Conservation (phyloP, 768 basidiomycete genomes). For the Termitomyces sp. region DNA sequence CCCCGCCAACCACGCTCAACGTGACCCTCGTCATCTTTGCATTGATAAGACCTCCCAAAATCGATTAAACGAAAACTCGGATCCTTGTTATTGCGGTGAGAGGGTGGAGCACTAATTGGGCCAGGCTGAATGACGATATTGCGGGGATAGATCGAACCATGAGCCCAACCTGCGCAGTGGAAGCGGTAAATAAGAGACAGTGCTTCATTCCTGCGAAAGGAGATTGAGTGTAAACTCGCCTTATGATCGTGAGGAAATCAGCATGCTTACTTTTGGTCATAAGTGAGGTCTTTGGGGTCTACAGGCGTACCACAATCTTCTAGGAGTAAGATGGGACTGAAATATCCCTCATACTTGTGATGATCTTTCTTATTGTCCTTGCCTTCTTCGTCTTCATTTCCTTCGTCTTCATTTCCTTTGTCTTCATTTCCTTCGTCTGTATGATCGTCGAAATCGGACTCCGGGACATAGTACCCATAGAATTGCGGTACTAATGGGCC, state of each 20-base stretch:
- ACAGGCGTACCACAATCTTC: constrained; percentile 35
- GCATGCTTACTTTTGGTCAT: constrained; percentile 31
- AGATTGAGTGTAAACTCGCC: background rate
- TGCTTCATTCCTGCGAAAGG: constrained; percentile 29
- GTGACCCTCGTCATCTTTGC: background rate
- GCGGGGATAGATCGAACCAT: constrained; percentile 28
- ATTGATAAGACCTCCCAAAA: constrained; percentile 23
- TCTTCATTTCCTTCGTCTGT: constrained; percentile 2
- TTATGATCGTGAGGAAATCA: background rate
- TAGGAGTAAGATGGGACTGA: constrained; percentile 36
- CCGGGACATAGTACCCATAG: constrained; percentile 51
- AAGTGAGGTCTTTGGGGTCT: constrained; percentile 15
- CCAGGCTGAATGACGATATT: constrained; percentile 34
- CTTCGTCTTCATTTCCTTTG: background rate
- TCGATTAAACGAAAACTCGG: constrained; percentile 36
- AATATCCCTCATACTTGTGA: constrained; percentile 13
- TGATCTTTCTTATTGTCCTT: background rate
- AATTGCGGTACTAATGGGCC: constrained; percentile 55
- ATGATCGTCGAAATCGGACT: constrained; percentile 3
- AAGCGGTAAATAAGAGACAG: constrained; percentile 29
- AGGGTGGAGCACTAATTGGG: constrained; percentile 17
- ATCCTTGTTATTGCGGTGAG: constrained; percentile 9
- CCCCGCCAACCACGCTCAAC: background rate
- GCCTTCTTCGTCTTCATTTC: background rate
- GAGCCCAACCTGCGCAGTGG: constrained; percentile 28